Percentiles rank a stretch among this genome's conserved stretches.
Conservation (phyloP, 306 rosid genomes). For the Citrullus mucosospermus region DNA sequence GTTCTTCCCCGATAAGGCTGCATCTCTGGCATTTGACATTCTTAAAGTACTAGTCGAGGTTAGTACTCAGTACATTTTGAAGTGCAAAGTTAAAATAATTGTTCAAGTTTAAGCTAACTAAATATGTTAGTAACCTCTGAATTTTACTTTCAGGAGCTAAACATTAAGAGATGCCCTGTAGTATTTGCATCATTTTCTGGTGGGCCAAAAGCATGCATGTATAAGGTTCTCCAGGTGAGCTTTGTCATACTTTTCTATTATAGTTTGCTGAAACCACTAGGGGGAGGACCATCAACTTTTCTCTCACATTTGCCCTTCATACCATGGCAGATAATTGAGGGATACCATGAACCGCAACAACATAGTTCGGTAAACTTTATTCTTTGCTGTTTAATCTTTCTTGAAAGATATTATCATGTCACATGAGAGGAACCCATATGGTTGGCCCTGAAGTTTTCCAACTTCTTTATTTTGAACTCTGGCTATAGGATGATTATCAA, state of each 20-base stretch:
- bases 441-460: background rate
- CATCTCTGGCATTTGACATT: slow-evolving; percentile 48
- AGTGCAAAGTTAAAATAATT: background rate
- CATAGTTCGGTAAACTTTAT: slow-evolving; percentile 43
- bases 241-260: slow-evolving; percentile 1
- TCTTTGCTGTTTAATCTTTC: slow-evolving; percentile 7
- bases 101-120: background rate
- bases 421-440: background rate
- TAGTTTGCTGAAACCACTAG: background rate
- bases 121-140: background rate
- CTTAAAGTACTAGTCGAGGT: slow-evolving; percentile 77
- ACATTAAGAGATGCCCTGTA: slow-evolving; percentile 61
- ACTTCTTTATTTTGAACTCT: background rate
- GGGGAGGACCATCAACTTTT: background rate
- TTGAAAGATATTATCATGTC: background rate
- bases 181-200: slow-evolving; percentile 89
- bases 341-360: slow-evolving; percentile 34
- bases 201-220: slow-evolving; percentile 83
- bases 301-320: background rate
- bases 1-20: slow-evolving; percentile 87
- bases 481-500: slow-evolving; percentile 50
- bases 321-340: slow-evolving; percentile 53
- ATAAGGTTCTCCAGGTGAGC: slow-evolving; percentile 73
- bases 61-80: background rate
- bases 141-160: slow-evolving; percentile 43